Evolutionary conservation across 352 stramenopile genomes (phyloP).

Genomic region (Elongisporangium undulatum): DNA sequence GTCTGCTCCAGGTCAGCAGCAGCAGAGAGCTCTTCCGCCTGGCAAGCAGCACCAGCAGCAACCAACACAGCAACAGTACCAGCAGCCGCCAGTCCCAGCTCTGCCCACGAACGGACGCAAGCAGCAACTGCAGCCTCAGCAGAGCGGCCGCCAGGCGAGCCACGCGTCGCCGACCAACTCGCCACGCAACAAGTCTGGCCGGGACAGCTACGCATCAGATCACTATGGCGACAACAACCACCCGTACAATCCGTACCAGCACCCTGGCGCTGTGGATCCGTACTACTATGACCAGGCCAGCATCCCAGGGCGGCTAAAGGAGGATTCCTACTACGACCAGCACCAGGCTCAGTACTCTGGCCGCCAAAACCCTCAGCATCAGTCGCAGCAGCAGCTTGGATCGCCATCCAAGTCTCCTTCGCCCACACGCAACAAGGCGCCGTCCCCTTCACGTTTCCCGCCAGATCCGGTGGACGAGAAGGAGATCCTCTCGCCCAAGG

Average conservation of each 20-base stretch:
- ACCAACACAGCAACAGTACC: slow-evolving; percentile 7
- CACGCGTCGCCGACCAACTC: slow-evolving; percentile 19
- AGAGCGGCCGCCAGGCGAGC: slow-evolving; percentile 4
- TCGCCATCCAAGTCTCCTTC: slow-evolving; percentile 1
- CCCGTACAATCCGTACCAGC: slow-evolving; percentile 10
- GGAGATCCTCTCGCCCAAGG: slow-evolving; percentile 35
- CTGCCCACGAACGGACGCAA: slow-evolving; percentile 3
- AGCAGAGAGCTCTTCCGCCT: background rate
- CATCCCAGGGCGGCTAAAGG: slow-evolving; percentile 23
- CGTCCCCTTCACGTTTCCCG: slow-evolving; percentile 1
- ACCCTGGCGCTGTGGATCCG: slow-evolving; percentile 1
- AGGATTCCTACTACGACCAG: slow-evolving; percentile 23
- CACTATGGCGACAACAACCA: slow-evolving; percentile 26
- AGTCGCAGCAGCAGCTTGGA: background rate
- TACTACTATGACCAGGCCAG: slow-evolving; percentile 15
- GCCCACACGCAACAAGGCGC: background rate
- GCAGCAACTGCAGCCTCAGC: slow-evolving; percentile 7
- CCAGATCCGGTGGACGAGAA: slow-evolving; percentile 10
- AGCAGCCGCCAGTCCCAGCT: slow-evolving; percentile 3
- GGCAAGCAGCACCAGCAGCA: background rate
- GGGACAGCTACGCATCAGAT: slow-evolving; percentile 15
- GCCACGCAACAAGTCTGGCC: slow-evolving; percentile 23
- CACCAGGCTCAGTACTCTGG: slow-evolving; percentile 8
- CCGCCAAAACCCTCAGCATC: slow-evolving; percentile 6
- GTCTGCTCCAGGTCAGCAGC: background rate